Evolutionary conservation across 768 basidiomycete genomes (phyloP).

Genomic region (Suillus subluteus): DNA sequence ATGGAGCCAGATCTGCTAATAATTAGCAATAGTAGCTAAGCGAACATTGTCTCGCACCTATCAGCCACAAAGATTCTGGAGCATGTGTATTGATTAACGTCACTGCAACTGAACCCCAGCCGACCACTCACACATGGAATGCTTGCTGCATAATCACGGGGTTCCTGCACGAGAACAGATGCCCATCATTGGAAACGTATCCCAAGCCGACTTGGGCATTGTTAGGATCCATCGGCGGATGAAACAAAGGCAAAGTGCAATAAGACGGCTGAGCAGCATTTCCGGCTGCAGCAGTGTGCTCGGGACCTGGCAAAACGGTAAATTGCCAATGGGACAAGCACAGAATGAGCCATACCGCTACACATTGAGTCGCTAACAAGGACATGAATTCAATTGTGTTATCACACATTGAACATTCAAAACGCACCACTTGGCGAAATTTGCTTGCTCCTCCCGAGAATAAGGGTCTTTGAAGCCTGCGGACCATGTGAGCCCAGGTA

Average conservation of each 20-base stretch:
- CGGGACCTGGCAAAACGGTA: constrained; percentile 41
- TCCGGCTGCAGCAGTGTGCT: constrained; percentile 46
- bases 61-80: constrained; percentile 59
- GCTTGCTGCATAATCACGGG: constrained; percentile 55
- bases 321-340: not conserved
- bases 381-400: not conserved
- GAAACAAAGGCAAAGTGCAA: constrained; percentile 59
- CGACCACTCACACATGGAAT: constrained; percentile 57
- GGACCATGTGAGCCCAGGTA: not conserved
- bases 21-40: constrained; percentile 7
- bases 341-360: constrained; percentile 35
- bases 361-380: constrained; percentile 53
- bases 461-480: constrained; percentile 69
- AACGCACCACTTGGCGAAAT: constrained; percentile 57
- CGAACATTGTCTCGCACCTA: constrained; percentile 32
- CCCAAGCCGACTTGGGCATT: constrained; percentile 38
- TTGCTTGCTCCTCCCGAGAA: constrained; percentile 55
- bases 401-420: not conserved
- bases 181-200: constrained; percentile 60
- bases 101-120: not conserved
- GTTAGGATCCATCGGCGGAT: constrained; percentile 38
- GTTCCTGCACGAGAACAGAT: constrained; percentile 56
- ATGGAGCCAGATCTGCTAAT: constrained; percentile 54
- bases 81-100: not conserved
- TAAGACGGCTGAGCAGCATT: constrained; percentile 52